A percentile compares a stretch with the other conserved stretches of the same genome.
phyloP scores from a whole-genome alignment of 2,329 filamentous ascomycete species.

The Aspergillus ibericus region DNA sequence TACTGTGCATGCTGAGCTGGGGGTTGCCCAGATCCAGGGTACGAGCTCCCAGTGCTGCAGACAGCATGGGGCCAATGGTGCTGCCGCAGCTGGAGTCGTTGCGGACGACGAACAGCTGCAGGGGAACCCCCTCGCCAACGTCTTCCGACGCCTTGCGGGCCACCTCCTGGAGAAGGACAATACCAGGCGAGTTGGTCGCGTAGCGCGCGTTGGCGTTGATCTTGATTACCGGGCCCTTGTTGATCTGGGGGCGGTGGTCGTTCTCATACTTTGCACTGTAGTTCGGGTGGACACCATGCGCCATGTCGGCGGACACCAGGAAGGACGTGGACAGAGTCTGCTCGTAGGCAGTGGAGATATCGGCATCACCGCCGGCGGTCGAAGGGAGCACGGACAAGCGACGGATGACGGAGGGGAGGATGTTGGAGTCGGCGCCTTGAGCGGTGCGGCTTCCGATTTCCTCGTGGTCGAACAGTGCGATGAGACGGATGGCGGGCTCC shows the following conservation, averaged over 20 bases:
- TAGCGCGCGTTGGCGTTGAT: slow-evolving; percentile 97
- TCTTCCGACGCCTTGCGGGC: slow-evolving; percentile 61
- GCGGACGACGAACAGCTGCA: slow-evolving; percentile 93
- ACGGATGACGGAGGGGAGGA: slow-evolving; percentile 81
- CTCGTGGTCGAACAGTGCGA: slow-evolving; percentile 95
- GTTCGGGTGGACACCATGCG: slow-evolving; percentile 93
- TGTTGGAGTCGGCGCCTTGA: slow-evolving; percentile 89
- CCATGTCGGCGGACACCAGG: slow-evolving; percentile 96
- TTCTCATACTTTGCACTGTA: slow-evolving; percentile 89
- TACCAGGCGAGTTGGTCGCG: slow-evolving; percentile 92
- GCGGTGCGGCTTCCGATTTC: slow-evolving; percentile 92
- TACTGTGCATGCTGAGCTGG: slow-evolving; percentile 95
- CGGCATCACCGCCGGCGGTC: slow-evolving; percentile 56
- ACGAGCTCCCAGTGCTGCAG: slow-evolving; percentile 78
- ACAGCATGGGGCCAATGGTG: slow-evolving; percentile 97
- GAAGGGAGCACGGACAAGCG: slow-evolving; percentile 79
- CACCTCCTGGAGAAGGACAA: slow-evolving; percentile 86
- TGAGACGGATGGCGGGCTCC: slow-evolving; percentile 82
- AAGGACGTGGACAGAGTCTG: slow-evolving; percentile 90
- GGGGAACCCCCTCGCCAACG: slow-evolving; percentile 69
- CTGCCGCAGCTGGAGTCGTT: slow-evolving; percentile 94
- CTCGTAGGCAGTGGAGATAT: slow-evolving; percentile 80
- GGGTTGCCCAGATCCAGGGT: slow-evolving; percentile 93
- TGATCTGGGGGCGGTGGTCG: slow-evolving; percentile 90
- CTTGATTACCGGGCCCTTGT: slow-evolving; percentile 95